phyloP scores from a whole-genome alignment of 345 rosid genomes.

The Eucalyptus tenuipes region DNA sequence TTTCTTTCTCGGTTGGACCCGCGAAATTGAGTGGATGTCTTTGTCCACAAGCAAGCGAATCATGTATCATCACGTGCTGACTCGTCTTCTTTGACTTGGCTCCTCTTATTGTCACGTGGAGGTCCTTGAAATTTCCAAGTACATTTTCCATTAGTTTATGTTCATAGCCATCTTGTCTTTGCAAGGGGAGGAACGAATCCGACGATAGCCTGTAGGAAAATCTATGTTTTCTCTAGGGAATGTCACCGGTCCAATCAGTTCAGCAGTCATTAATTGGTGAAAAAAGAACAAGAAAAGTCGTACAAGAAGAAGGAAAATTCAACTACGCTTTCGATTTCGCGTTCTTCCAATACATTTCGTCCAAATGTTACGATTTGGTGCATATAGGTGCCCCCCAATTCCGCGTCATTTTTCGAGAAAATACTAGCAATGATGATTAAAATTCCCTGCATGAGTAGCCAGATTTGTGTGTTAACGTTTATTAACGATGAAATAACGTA shows the following conservation, averaged over 20 bases:
- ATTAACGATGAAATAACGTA: neutral
- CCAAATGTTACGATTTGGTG: no score
- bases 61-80: neutral
- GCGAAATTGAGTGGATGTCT: neutral
- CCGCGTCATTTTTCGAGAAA: neutral
- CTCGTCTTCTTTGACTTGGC: neutral
- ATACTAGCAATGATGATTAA: neutral
- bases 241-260: constrained; percentile 38
- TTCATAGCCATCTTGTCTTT: neutral
- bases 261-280: constrained; percentile 35
- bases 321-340: no score
- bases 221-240: neutral
- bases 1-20: no score
- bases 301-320: neutral
- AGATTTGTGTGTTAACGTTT: neutral
- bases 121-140: neutral
- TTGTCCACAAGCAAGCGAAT: neutral
- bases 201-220: neutral
- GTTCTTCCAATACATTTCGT: no score
- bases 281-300: neutral
- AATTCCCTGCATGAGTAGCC: neutral
- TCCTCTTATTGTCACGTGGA: neutral
- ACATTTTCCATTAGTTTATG: neutral
- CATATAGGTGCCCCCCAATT: no score
- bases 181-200: neutral